Evolutionary conservation across 257 asterid species (phyloP), one percentile per base, ranked within the genome.

Genomic region (Nicotiana obtusifolia): DNA sequence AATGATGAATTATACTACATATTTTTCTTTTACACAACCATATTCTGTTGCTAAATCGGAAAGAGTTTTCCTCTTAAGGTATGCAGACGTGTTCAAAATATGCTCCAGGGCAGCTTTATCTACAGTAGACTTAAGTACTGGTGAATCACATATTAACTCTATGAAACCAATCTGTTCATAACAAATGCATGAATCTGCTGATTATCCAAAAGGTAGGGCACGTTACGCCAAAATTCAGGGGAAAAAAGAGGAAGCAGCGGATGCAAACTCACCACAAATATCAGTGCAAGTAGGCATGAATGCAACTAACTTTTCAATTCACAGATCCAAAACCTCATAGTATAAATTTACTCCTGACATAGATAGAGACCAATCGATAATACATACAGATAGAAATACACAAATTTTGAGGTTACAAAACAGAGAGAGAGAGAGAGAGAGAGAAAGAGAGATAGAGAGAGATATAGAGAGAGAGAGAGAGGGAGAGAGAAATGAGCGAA

Each of bases 221-320:
- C 15, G 41, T 47, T 9, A 59, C 81, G 14, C 20, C n/a, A 20
- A n/a, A 35, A 59, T 20, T 62, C 37, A 9, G 11, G 68, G 67
- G 22, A 56, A 78, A 41, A 28, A 41, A 56, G 17, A 53, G 17
- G 65, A 31, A 53, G 67, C 64, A 77, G 81, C 68, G 4, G 67
- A 77, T n/a, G 71, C 61, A 87, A 78, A 90, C 95, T 89, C 85
- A 93, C 91, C 97, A 82, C 86, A 91, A 84, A 89, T 66, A 79
- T 89, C 97, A 89, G 89, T 78, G 86, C 92, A 90, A 81, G 86
- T 89, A 87, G 90, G 75, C 94, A 94, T 92, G 87, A 86, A 83
- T 60, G 81, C 82, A 85, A 83, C 84, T 85, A 88, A 85, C 44
- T 81, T 82, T 79, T 82, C 86, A 85, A 84, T 87, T 87, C 83